phyloP scores from a whole-genome alignment of 306 rosid species.

The Phaseolus lunatus region DNA sequence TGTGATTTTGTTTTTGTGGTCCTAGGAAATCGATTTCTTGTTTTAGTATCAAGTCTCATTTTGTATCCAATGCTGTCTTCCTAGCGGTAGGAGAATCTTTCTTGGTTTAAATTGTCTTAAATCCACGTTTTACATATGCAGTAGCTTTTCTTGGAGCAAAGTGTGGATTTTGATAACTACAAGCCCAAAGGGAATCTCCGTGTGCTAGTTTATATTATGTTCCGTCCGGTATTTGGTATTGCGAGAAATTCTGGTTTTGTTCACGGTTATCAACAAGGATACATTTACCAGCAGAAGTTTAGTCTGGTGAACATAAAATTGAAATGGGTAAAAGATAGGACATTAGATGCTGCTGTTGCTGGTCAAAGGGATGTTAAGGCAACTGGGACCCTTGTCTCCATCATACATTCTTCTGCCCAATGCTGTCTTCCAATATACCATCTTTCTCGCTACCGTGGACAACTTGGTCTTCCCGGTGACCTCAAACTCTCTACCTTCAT shows the following conservation, averaged over 20 bases:
- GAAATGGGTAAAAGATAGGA: slow-evolving; percentile 88
- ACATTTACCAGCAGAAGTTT: slow-evolving; percentile 61
- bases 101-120: slow-evolving; percentile 3
- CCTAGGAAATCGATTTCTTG: background rate
- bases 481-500: slow-evolving; percentile 74
- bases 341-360: slow-evolving; percentile 69
- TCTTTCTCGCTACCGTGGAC: slow-evolving; percentile 65
- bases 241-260: slow-evolving; percentile 47
- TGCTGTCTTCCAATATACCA: slow-evolving; percentile 68
- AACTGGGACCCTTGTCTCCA: slow-evolving; percentile 67
- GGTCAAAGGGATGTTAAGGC: slow-evolving; percentile 77
- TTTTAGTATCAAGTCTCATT: background rate
- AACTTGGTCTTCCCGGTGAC: slow-evolving; percentile 74
- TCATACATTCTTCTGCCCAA: slow-evolving; percentile 60
- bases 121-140: slow-evolving; percentile 5
- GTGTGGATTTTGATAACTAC: slow-evolving; percentile 30
- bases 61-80: background rate
- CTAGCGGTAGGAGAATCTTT: slow-evolving; percentile 8
- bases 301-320: slow-evolving; percentile 77
- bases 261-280: slow-evolving; percentile 43
- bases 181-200: background rate
- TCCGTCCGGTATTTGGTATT: slow-evolving; percentile 38
- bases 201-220: slow-evolving; percentile 42
- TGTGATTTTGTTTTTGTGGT: background rate
- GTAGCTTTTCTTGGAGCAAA: slow-evolving; percentile 7